A percentile compares a stretch with the other conserved stretches of the same genome.
Conservation (phyloP, 257 asterid species). For the Solanum acaule region DNA sequence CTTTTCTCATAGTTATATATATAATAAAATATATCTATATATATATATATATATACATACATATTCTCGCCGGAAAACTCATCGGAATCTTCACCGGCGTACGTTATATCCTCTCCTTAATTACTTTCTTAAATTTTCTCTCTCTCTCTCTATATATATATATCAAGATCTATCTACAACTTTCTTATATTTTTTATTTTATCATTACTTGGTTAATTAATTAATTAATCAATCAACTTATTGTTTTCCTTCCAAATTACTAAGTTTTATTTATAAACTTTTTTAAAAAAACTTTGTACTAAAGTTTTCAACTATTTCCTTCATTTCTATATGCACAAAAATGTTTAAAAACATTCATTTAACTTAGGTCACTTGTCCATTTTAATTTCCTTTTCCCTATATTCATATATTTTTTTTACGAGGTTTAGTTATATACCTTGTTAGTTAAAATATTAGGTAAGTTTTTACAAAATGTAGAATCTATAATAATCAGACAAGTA, state of each 20-base stretch:
- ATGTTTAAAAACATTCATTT: not conserved
- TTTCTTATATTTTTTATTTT: not conserved
- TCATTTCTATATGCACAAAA: not conserved
- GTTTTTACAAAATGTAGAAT: not conserved
- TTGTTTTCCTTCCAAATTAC: not conserved
- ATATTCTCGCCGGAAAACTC: conserved; percentile 33
- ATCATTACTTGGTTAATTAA: not conserved
- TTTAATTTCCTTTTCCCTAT: not conserved
- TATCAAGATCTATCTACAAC: not conserved
- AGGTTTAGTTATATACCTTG: not conserved
- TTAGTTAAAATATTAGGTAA: not conserved
- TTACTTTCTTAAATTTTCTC: not conserved
- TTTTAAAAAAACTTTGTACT: not conserved
- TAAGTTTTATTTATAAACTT: no score
- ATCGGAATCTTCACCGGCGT: conserved; percentile 23
- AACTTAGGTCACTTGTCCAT: not conserved
- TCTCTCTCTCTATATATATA: not conserved
- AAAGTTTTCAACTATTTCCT: not conserved
- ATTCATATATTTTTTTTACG: not conserved
- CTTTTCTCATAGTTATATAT: not conserved
- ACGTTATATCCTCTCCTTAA: not conserved
- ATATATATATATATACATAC: not conserved
- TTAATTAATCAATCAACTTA: not conserved
- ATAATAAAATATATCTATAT: not conserved
- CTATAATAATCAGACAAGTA: not conserved